phyloP scores from a whole-genome alignment of 164 flowering plant species.

The Aristolochia contorta region DNA sequence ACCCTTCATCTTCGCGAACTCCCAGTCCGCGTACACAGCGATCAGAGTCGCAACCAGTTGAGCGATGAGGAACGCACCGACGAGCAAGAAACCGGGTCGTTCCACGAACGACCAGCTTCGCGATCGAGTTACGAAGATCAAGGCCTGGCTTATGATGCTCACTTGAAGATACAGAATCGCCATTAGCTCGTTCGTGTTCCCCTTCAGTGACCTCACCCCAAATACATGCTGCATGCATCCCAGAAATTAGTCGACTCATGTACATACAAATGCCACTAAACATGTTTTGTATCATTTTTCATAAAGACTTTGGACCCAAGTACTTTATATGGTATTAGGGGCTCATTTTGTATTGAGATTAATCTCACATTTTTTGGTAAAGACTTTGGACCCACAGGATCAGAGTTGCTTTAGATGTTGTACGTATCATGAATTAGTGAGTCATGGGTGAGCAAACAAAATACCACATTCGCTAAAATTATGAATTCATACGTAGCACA shows the following conservation, averaged over 20 bases:
- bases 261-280: too few species aligned
- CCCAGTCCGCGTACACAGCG: constrained; percentile 26
- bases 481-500: too few species aligned
- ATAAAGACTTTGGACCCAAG: too few species aligned
- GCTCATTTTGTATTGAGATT: too few species aligned
- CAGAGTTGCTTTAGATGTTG: too few species aligned
- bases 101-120: constrained; percentile 24
- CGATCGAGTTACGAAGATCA: constrained; percentile 23
- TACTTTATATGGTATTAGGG: too few species aligned
- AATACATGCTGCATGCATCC: constrained; percentile 15
- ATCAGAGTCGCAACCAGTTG: constrained; percentile 20
- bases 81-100: constrained; percentile 21
- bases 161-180: constrained; percentile 25
- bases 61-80: constrained; percentile 15
- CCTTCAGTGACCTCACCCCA: constrained; percentile 16
- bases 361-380: too few species aligned
- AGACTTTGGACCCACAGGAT: too few species aligned
- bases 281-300: too few species aligned
- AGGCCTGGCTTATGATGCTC: constrained; percentile 24
- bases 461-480: too few species aligned
- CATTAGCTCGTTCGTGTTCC: constrained; percentile 13
- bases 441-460: too few species aligned
- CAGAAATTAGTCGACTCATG: not conserved
- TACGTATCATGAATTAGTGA: too few species aligned
- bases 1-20: constrained; percentile 27